phyloP scores from a whole-genome alignment of 805 yeast genomes.

The Wickerhamiella bombiphila region DNA sequence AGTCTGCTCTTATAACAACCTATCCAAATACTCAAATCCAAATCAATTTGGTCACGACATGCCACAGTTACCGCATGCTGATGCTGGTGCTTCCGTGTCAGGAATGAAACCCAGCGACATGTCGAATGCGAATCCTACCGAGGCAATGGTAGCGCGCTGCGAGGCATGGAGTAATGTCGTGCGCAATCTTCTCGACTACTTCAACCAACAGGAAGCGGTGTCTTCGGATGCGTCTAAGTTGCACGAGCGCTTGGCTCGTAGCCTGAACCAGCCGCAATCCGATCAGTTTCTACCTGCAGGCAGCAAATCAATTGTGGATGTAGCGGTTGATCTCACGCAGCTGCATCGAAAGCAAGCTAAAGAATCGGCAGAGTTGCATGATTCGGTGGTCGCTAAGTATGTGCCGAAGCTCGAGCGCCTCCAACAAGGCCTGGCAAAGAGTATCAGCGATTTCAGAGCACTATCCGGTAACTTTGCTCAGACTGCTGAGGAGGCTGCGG shows the following conservation, averaged over 20 bases:
- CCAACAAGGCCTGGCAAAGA: slow-evolving; percentile 61
- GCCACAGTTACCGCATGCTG: too few species aligned
- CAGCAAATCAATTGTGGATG: slow-evolving; percentile 65
- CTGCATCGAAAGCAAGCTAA: slow-evolving; percentile 46
- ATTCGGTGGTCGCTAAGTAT: slow-evolving; percentile 43
- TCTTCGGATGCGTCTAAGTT: slow-evolving; percentile 34
- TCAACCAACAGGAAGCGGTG: slow-evolving; percentile 55
- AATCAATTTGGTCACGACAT: too few species aligned
- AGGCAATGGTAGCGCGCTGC: slow-evolving; percentile 68
- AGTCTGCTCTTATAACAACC: too few species aligned
- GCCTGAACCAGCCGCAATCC: slow-evolving; percentile 27
- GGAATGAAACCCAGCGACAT: too few species aligned
- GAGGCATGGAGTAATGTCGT: slow-evolving; percentile 75
- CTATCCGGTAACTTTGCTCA: slow-evolving; percentile 54
- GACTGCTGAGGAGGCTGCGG: slow-evolving; percentile 48
- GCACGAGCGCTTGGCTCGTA: slow-evolving; percentile 39
- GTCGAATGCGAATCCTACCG: slow-evolving; percentile 79
- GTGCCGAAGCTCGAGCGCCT: slow-evolving; percentile 36
- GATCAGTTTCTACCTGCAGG: slow-evolving; percentile 56
- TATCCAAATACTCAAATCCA: too few species aligned
- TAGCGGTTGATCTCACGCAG: slow-evolving; percentile 56
- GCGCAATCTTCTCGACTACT: slow-evolving; percentile 56
- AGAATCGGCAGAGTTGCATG: slow-evolving; percentile 38
- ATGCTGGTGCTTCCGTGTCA: too few species aligned
- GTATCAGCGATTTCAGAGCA: slow-evolving; percentile 80